phyloP scores from a whole-genome alignment of 2,329 filamentous ascomycete species.

The Fusarium compactum region DNA sequence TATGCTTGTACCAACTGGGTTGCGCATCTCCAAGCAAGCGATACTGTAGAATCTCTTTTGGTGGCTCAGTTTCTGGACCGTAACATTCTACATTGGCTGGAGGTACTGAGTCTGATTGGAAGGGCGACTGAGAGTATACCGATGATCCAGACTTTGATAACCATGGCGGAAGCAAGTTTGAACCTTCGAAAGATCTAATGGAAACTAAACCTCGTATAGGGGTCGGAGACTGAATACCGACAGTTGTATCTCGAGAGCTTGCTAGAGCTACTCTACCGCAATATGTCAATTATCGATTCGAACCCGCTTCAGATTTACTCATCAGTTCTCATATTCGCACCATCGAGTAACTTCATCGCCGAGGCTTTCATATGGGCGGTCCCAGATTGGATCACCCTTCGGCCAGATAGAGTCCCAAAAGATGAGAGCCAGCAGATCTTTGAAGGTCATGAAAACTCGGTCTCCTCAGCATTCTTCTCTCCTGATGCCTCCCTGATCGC shows the following conservation, averaged over 20 bases:
- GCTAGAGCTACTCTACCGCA: neutral
- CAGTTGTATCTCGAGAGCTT: too few species aligned
- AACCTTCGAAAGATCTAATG: accelerated
- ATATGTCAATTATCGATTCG: neutral
- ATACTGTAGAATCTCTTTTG: too few species aligned
- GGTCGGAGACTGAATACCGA: too few species aligned
- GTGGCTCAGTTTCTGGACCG: too few species aligned
- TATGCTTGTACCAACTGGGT: neutral
- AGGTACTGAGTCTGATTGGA: neutral
- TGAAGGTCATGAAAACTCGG: neutral
- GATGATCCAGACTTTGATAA: neutral
- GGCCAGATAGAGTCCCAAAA: too few species aligned
- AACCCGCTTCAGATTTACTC: neutral
- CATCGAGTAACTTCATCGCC: too few species aligned
- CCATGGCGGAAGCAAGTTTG: neutral
- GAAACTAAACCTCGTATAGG: too few species aligned
- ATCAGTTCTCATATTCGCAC: neutral
- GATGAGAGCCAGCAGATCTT: neutral
- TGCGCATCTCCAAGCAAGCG: neutral
- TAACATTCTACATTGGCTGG: too few species aligned
- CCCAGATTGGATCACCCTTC: neutral
- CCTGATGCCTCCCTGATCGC: too few species aligned
- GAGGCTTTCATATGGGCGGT: too few species aligned
- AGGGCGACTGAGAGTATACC: neutral
- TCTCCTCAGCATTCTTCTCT: too few species aligned